Percentiles rank a stretch among this genome's conserved stretches.
Conservation (phyloP, 164 flowering plant genomes). For the Taxillus chinensis region DNA sequence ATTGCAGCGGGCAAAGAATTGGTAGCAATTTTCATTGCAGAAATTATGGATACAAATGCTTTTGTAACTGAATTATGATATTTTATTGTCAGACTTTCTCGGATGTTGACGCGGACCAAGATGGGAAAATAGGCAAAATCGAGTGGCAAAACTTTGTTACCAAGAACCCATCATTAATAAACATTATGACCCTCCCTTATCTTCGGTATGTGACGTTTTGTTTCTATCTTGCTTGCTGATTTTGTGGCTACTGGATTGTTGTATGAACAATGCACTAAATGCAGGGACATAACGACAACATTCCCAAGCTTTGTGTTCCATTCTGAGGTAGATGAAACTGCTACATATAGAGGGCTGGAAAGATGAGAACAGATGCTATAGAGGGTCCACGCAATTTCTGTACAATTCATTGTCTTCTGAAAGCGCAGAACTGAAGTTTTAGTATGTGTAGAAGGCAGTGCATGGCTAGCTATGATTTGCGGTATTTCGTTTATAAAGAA, state of each 20-base stretch:
- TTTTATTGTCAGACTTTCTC: constrained; percentile 52
- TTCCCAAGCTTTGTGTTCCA: constrained; percentile 89
- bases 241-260: no score
- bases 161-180: constrained; percentile 63
- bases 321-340: constrained; percentile 82
- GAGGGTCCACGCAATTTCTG: no score
- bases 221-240: no score
- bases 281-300: constrained; percentile 94
- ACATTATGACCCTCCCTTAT: constrained; percentile 75
- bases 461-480: no score
- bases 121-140: constrained; percentile 74
- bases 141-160: constrained; percentile 85
- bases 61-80: not conserved
- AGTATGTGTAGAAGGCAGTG: no score
- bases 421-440: no score
- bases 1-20: no score
- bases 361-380: not conserved
- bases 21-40: no score
- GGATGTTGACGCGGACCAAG: constrained; percentile 73
- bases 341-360: constrained; percentile 28
- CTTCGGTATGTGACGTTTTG: constrained; percentile 28
- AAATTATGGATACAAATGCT: no score
- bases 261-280: not conserved
- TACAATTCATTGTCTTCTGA: no score
- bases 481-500: no score